Percentiles rank a stretch among this genome's conserved stretches.
These are phyloP conservation scores for Blastobotrys serpentis DNA, from an alignment of 1,139 yeast genomes.

Conservation along the genomic window DNA sequence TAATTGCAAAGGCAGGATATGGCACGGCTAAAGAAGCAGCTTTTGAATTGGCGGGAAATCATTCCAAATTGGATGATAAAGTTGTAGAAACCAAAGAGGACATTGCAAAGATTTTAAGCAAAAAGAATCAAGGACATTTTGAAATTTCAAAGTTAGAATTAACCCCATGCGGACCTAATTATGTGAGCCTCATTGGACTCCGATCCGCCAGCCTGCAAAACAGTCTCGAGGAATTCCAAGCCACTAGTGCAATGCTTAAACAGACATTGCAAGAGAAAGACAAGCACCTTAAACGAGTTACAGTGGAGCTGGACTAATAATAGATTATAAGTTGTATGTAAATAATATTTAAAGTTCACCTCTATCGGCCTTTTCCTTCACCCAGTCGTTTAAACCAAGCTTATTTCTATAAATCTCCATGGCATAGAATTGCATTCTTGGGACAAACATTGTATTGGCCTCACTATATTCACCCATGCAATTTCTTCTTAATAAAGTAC, in stretches of 20 bases:
- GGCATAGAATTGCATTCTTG: slow-evolving; percentile 91
- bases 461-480: slow-evolving; percentile 74
- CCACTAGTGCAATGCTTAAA: slow-evolving; percentile 40
- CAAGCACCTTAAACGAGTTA: slow-evolving; percentile 38
- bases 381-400: slow-evolving; percentile 92
- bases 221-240: slow-evolving; percentile 46
- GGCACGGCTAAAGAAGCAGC: slow-evolving; percentile 68
- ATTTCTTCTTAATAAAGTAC: slow-evolving; percentile 80
- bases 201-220: slow-evolving; percentile 11
- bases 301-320: slow-evolving; percentile 20
- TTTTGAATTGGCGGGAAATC: slow-evolving; percentile 69
- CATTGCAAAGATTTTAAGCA: slow-evolving; percentile 21
- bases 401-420: slow-evolving; percentile 92
- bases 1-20: slow-evolving; percentile 83
- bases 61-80: slow-evolving; percentile 23
- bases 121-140: slow-evolving; percentile 13
- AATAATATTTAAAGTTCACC: not conserved
- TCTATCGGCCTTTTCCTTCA: slow-evolving; percentile 36
- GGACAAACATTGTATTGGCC: slow-evolving; percentile 82
- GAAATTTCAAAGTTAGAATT: slow-evolving; percentile 23
- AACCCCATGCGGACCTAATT: slow-evolving; percentile 36
- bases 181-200: slow-evolving; percentile 22
- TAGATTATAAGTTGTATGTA: not conserved
- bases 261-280: slow-evolving; percentile 36
- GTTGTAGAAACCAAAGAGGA: slow-evolving; percentile 24